These are phyloP conservation scores for Hypomyces perniciosus DNA, from an alignment of 2,329 filamentous ascomycete genomes.

Conservation along the genomic window DNA sequence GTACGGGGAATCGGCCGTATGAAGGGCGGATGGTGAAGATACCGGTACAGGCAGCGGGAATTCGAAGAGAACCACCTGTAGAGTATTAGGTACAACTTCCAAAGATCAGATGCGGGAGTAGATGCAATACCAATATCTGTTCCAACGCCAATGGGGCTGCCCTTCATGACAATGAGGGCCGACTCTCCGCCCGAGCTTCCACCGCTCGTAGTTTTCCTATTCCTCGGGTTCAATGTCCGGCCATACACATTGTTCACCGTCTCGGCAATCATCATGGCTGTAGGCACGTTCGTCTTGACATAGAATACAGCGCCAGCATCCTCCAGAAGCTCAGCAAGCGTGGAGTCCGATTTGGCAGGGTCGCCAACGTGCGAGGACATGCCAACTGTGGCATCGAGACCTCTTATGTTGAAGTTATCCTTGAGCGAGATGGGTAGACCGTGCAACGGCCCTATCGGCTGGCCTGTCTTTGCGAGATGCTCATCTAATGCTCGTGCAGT, in stretches of 20 bases:
- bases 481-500: constrained; percentile 45
- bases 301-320: constrained; percentile 48
- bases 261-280: constrained; percentile 64
- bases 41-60: constrained; percentile 50
- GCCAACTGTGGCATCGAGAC: constrained; percentile 56
- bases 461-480: constrained; percentile 40
- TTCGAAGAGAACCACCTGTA: constrained; percentile 46
- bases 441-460: constrained; percentile 56
- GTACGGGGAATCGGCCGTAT: constrained; percentile 53
- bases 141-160: constrained; percentile 55
- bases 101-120: accelerated
- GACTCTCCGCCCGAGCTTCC: constrained; percentile 64
- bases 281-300: constrained; percentile 53
- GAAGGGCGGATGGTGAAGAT: constrained; percentile 53
- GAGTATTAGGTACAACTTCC: not conserved
- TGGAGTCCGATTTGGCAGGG: constrained; percentile 41
- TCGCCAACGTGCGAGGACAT: constrained; percentile 57
- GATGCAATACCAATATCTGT: constrained; percentile 48
- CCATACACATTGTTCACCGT: constrained; percentile 61
- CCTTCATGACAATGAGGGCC: constrained; percentile 53
- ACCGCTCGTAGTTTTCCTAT: constrained; percentile 53
- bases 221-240: constrained; percentile 55
- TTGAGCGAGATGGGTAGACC: constrained; percentile 61
- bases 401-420: constrained; percentile 60
- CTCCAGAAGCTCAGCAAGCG: constrained; percentile 36